Conservation (phyloP, 2,329 filamentous ascomycete genomes). For the Blastomyces parvus region DNA sequence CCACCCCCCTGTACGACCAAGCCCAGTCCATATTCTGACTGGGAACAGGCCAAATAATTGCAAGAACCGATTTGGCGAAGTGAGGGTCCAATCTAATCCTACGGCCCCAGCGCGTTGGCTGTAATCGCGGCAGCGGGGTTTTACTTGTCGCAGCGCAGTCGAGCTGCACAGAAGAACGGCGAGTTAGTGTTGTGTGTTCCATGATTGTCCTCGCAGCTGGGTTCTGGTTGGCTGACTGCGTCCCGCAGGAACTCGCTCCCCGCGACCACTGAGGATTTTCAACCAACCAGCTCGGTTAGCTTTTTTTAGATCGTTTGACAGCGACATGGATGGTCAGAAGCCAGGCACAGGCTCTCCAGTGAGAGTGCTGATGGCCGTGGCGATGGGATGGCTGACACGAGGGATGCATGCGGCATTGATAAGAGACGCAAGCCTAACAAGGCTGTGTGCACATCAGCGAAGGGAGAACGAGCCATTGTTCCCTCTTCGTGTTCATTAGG, state of each 20-base stretch:
- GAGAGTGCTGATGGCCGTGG: neutral
- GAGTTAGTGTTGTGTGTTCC: neutral
- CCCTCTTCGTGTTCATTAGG: neutral
- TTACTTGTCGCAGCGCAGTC: neutral
- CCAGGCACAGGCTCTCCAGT: neutral
- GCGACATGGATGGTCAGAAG: neutral
- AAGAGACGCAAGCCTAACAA: neutral
- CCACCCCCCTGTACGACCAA: neutral
- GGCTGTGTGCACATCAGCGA: neutral
- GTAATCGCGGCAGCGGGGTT: neutral
- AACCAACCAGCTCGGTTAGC: neutral
- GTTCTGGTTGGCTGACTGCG: neutral
- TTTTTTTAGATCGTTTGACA: conserved; percentile 3
- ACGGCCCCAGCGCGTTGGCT: neutral
- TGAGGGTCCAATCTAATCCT: neutral
- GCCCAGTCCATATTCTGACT: neutral
- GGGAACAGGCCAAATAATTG: neutral
- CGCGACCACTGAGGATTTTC: neutral
- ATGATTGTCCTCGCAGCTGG: neutral
- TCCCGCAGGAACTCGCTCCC: neutral
- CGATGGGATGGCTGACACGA: neutral
- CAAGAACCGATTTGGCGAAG: neutral
- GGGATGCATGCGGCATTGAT: neutral
- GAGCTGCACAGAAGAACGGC: neutral
- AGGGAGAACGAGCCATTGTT: neutral